Evolutionary conservation across 2,329 filamentous ascomycete species (phyloP), one percentile per base, ranked within the genome.

Genomic region (Aspergillus proliferans): DNA sequence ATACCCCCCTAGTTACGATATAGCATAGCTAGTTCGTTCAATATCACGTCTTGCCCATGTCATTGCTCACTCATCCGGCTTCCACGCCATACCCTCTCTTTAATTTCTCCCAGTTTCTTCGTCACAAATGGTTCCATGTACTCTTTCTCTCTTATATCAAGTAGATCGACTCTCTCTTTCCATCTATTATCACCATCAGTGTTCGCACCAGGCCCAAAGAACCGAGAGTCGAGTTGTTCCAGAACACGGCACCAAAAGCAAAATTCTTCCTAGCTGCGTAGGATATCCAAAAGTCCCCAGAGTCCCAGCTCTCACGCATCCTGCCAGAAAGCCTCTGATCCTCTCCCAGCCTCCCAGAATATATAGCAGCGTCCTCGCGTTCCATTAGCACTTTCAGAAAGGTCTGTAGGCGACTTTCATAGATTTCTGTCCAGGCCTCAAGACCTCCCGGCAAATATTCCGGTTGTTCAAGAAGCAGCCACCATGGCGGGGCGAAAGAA

Each of bases 381-480:
- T 51, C 26, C 2, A 3, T 14, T 8, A 59, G n/a, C 1, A 39
- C 56, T 21, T 44, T 50, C 2, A 62, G 41, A 44, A 58, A 62
- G 6, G 49, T 55, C 8, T 49, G 8, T 2, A 62, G 50, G 9
- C 49, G 50, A 24, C 15, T 9, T 2, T 58, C 52, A 49, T 46
- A 60, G 15, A 42, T 33, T 7, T 14, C 21, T 4, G 18, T 39
- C 59, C 57, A 63, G 38, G 48, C 55, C 0, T 58, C 52, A 10
- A 63, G 43, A 0, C 56, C 55, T 2, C 41, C 26, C 15, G 53
- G 36, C 59, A 57, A 62, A 28, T 55, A 55, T 33, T 62, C 60
- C 0, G 58, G 58, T 28, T 54, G 38, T 42, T 58, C 52, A 14
- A 62, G 34, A 4, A 63, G 47, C 7, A 62, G 52, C 61, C 60